Evolutionary conservation across 2,329 filamentous ascomycete species (phyloP), one percentile per base, ranked within the genome.

Genomic region (Colletotrichum noveboracense): DNA sequence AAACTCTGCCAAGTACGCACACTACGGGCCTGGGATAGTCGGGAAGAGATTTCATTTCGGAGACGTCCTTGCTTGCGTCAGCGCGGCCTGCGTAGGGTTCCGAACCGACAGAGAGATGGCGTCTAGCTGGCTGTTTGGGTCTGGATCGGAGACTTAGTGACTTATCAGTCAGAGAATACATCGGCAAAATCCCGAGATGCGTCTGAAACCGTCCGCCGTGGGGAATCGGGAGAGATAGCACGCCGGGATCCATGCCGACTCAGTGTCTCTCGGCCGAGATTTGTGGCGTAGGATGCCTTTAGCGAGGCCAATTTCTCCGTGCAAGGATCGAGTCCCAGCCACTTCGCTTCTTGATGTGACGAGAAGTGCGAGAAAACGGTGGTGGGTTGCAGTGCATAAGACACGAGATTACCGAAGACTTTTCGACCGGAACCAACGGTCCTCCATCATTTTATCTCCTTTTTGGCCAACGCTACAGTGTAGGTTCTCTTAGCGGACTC

Each of bases 1-100:
- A 0, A 88, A 88, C 66, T 88, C 87, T 2, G 85, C 80, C 1
- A 88, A 88, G 76, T 87, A 88, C 77, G 86, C 86, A 0, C 86
- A 88, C 78, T 88, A 88, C 38, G 84, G 83, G 1, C 80, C 80
- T 1, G 80, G 80, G 1, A 65, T 82, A 7, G 77, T 77, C 1
- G 74, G 79, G 10, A 78, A 70, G 52, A 67, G 56, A 1, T 81
- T 81, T 43, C 75, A 77, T 9, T 83, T 83, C 71, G 79, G 77
- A 1, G 79, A 79, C 18, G 55, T 82, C 16, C 78, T 71, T 36
- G 69, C 21, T 0, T 83, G 80, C 66, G 77, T 82, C 38, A 72
- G 78, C 2, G 78, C 78, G 2, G 80, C 79, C 8, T 69, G 66
- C 43, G 3, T 1, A 6, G 64, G 64, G 1, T 52, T 12, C 36